Conservation (phyloP, 768 basidiomycete species). For the Tricholoma hemisulphureum region DNA sequence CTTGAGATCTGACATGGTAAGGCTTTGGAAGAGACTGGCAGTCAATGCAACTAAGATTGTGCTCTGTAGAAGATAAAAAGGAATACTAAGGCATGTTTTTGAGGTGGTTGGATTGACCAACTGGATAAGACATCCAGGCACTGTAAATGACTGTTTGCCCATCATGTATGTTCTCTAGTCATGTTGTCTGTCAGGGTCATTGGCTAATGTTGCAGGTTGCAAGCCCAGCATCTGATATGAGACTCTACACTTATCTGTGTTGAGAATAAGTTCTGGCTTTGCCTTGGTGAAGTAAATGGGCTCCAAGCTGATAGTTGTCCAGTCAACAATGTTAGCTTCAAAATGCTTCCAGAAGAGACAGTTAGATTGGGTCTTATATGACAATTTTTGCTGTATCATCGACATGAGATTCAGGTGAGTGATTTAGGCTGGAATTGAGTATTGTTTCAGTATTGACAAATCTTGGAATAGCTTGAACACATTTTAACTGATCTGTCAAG, state of each 20-base stretch:
- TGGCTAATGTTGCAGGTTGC: background rate
- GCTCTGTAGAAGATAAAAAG: constrained; percentile 26
- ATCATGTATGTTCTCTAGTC: background rate
- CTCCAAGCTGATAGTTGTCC: background rate
- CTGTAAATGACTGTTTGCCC: background rate
- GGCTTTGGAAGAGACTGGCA: constrained; percentile 16
- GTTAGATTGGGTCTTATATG: too few relatives aligned
- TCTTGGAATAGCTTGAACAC: background rate
- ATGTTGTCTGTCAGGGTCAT: background rate
- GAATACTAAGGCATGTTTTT: background rate
- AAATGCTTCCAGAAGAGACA: background rate
- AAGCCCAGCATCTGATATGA: constrained; percentile 2
- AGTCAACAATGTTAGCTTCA: background rate
- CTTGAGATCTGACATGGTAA: constrained; percentile 17
- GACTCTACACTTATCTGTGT: background rate
- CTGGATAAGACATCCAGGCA: constrained; percentile 16
- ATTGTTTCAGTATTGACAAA: background rate
- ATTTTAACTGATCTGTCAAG: background rate
- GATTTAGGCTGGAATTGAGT: background rate
- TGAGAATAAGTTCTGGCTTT: background rate
- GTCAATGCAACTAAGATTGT: constrained; percentile 17
- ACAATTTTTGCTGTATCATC: background rate
- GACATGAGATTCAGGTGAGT: background rate
- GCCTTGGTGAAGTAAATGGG: background rate
- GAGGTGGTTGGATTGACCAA: constrained; percentile 24